Evolutionary conservation across 371 early-diverging fungal species (phyloP).

Genomic region (Mycotypha africana): DNA sequence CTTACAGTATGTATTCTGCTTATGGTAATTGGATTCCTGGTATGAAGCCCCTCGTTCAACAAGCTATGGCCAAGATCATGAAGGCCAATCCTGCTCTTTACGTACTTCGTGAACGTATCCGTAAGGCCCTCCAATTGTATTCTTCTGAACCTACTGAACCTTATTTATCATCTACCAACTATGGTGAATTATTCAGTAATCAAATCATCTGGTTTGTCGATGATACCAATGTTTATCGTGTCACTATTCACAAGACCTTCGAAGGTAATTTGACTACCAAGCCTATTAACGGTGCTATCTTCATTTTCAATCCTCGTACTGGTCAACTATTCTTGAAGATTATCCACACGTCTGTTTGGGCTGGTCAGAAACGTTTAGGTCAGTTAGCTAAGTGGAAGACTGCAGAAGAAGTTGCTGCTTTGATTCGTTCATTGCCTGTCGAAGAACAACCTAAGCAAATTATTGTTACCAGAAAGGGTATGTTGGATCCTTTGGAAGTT

Average conservation of each 20-base stretch:
- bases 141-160: conserved; percentile 99
- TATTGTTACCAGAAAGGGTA: conserved; percentile 98
- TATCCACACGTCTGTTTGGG: conserved; percentile 99
- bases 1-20: conserved; percentile 89
- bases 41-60: conserved; percentile 95
- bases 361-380: conserved; percentile 97
- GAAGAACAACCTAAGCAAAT: conserved; percentile 99
- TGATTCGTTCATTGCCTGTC: conserved; percentile 96
- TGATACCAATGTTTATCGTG: conserved; percentile 99
- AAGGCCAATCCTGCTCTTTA: conserved; percentile 97
- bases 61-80: conserved; percentile 97
- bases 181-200: conserved; percentile 95
- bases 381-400: conserved; percentile 99
- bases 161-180: conserved; percentile 93
- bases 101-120: conserved; percentile 97
- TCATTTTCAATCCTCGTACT: conserved; percentile 98
- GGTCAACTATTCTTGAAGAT: conserved; percentile 99
- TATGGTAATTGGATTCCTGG: conserved; percentile 98
- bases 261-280: conserved; percentile 98
- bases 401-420: conserved; percentile 98
- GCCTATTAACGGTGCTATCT: conserved; percentile 98
- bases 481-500: conserved; percentile 98
- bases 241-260: conserved; percentile 98
- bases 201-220: conserved; percentile 99
- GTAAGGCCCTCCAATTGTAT: conserved; percentile 97